phyloP scores from a whole-genome alignment of 345 rosid species.

The Dipteronia sinensis region DNA sequence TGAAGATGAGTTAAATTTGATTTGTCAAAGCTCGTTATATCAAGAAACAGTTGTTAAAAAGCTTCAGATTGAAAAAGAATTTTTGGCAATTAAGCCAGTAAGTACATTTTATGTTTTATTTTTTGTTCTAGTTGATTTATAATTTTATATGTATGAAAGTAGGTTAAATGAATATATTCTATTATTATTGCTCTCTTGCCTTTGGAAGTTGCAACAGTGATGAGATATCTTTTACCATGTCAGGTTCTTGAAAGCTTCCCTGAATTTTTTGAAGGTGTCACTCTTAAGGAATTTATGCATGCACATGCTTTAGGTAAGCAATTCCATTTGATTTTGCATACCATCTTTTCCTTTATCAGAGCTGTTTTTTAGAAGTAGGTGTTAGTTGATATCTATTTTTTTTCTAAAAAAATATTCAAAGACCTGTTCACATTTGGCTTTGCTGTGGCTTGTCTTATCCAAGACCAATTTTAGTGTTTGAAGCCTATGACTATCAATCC shows the following conservation, averaged over 20 bases:
- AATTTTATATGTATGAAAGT: not conserved
- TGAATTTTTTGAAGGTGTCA: slow-evolving; percentile 32
- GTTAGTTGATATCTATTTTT: not conserved
- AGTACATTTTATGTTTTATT: slow-evolving; percentile 20
- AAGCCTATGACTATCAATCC: not conserved
- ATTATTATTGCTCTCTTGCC: not conserved
- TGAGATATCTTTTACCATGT: not conserved
- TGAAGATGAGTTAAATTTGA: slow-evolving; percentile 66
- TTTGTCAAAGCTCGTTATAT: slow-evolving; percentile 59
- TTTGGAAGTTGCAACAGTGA: slow-evolving; percentile 19
- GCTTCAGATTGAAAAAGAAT: slow-evolving; percentile 56
- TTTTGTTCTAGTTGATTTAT: not conserved
- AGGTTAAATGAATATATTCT: not conserved
- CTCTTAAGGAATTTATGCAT: slow-evolving; percentile 64
- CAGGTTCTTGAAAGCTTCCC: slow-evolving; percentile 54
- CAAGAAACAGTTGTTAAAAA: slow-evolving; percentile 66
- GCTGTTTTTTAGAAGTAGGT: not conserved
- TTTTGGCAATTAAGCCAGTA: slow-evolving; percentile 48
- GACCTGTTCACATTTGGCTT: not conserved
- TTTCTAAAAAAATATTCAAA: not conserved
- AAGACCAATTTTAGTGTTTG: not conserved
- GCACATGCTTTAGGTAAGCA: slow-evolving; percentile 73
- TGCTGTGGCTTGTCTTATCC: not conserved
- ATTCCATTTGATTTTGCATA: slow-evolving; percentile 16
- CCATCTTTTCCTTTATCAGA: not conserved